These are phyloP conservation scores for Clitocybe nebularis DNA, from an alignment of 1,284 basidiomycete genomes.

Conservation along the genomic window DNA sequence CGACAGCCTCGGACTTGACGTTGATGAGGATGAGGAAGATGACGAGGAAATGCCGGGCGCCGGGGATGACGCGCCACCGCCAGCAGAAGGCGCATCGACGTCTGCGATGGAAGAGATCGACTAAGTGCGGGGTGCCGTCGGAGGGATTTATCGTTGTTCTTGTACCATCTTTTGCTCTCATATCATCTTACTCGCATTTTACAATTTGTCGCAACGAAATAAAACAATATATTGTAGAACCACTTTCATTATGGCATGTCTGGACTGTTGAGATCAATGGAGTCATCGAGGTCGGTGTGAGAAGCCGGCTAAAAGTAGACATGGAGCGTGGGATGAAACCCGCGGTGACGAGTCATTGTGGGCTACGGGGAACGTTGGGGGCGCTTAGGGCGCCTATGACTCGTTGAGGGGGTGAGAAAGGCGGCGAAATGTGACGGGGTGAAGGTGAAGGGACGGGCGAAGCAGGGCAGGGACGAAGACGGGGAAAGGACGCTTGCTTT, in stretches of 20 bases:
- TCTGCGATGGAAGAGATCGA: constrained; percentile 88
- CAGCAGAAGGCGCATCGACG: constrained; percentile 54
- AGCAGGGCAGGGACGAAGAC: not conserved
- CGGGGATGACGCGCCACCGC: constrained; percentile 40
- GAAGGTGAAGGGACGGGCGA: not conserved
- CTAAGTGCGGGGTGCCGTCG: constrained; percentile 32
- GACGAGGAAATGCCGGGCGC: constrained; percentile 35
- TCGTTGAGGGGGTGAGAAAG: not conserved
- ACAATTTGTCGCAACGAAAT: not conserved
- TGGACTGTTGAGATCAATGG: too few relatives aligned
- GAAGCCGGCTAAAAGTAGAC: not conserved
- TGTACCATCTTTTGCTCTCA: constrained; percentile 7
- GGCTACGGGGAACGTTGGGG: constrained; percentile 7
- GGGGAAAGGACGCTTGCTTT: not conserved
- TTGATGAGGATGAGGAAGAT: constrained; percentile 67
- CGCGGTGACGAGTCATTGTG: constrained; percentile 7
- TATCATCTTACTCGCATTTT: constrained; percentile 3
- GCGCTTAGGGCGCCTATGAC: not conserved
- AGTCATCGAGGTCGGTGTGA: not conserved
- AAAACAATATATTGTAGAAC: constrained; percentile 1
- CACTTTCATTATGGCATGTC: too few relatives aligned
- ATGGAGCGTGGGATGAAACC: not conserved
- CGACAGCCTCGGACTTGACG: constrained; percentile 70
- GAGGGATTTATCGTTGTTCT: constrained; percentile 1
- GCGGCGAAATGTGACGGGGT: not conserved